Base-by-base conservation (phyloP, 352 stramenopile genomes). In the Phytophthora litchii region DNA sequence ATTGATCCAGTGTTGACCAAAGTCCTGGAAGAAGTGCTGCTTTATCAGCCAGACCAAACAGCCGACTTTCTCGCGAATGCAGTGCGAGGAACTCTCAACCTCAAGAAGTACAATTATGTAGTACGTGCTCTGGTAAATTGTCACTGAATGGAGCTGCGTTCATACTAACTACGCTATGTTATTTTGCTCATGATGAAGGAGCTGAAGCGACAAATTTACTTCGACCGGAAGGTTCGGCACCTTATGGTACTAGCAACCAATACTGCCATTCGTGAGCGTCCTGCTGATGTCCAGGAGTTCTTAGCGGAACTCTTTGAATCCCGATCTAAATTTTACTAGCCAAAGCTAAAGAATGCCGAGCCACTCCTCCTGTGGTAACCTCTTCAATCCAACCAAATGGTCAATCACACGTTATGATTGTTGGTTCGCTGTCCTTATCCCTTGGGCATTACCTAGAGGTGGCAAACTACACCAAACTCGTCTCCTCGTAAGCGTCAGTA, bases 141-240 rank as follows among this genome's bases (percentile, higher is more conserved):
- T 27, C 23, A 5, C 23, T 27, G 23, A 27, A 5, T 27, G 3
- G 3, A 27, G n/a, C n/a, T n/a, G n/a, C n/a, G n/a, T n/a, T n/a
- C n/a, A 27, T 27, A 27, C 23, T 27, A 27, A 27, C 3, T 27
- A 5, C 5, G 3, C 5, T 5, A 27, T 27, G 23, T 3, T 27
- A 5, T 27, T 5, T 3, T 52, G 17, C 19, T 57, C 4, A 3
- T 31, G 16, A 3, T 23, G 31, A 50, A 93, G 83, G 74, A 90
- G 55, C 52, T 90, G 14, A 76, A 83, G 43, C 74, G 80, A 9
- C 80, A 90, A 66, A 60, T 77, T 27, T 91, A 89, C 55, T 91
- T 86, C 38, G 84, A 93, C 32, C 78, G 81, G 42, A 90, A 91
- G 55, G 74, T 93, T n/a, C 80, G 80, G 19, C 77, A 88, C 29